phyloP scores from a whole-genome alignment of 2,329 filamentous ascomycete genomes.

The Niveomyces coronatus region DNA sequence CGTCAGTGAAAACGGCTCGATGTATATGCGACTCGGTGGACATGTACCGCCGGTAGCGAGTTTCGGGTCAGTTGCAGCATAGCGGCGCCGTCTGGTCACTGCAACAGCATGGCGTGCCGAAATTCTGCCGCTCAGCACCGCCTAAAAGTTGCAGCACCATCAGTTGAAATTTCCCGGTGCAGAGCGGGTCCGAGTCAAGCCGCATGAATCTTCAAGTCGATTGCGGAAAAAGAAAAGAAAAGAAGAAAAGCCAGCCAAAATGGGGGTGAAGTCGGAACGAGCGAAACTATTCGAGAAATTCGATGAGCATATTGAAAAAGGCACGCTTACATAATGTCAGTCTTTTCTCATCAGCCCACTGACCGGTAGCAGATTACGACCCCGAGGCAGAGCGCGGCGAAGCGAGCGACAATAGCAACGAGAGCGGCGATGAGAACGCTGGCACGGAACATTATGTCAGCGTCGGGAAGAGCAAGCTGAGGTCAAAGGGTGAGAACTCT shows the following conservation, averaged over 20 bases:
- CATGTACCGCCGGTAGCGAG: not conserved
- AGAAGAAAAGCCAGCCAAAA: constrained; percentile 29
- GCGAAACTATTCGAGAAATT: constrained; percentile 52
- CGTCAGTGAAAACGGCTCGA: too few relatives aligned
- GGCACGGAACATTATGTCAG: constrained; percentile 80
- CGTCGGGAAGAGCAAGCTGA: constrained; percentile 76
- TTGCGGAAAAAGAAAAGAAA: too few relatives aligned
- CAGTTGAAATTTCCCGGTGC: constrained; percentile 24
- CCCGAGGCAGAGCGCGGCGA: constrained; percentile 59
- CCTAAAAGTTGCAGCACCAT: constrained; percentile 37
- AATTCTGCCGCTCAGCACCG: constrained; percentile 37
- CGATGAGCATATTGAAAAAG: constrained; percentile 51
- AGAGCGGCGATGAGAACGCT: constrained; percentile 39
- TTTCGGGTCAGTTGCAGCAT: not conserved
- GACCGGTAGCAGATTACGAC: constrained; percentile 55
- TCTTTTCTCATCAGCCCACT: constrained; percentile 3
- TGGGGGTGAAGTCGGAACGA: constrained; percentile 42
- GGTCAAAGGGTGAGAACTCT: constrained; percentile 56
- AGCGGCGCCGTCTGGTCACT: not conserved
- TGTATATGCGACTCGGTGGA: not conserved
- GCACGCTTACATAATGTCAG: too few relatives aligned
- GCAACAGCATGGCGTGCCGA: not conserved
- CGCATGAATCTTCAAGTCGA: constrained; percentile 11
- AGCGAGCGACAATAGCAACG: constrained; percentile 39
- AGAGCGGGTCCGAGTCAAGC: constrained; percentile 15